Evolutionary conservation across 2,329 filamentous ascomycete genomes (phyloP).

Genomic region (Aureobasidium sp.): DNA sequence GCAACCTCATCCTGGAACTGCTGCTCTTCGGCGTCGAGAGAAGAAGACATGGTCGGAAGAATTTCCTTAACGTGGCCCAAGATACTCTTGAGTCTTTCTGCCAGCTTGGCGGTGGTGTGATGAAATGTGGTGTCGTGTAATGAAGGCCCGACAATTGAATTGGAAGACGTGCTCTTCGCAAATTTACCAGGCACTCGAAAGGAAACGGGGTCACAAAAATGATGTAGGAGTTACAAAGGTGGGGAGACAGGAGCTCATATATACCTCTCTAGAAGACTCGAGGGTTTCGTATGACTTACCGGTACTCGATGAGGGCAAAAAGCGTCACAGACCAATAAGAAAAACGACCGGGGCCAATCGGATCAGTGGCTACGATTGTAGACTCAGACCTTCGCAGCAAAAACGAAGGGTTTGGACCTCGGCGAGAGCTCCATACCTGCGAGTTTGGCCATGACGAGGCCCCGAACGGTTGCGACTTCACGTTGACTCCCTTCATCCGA

Average conservation of each 20-base stretch:
- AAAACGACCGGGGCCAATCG: conserved; percentile 4
- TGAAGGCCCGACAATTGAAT: not conserved
- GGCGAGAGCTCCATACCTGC: conserved; percentile 3
- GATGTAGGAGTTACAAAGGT: not conserved
- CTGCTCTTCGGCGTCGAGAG: conserved; percentile 57
- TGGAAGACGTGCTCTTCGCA: not conserved
- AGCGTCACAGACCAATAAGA: conserved; percentile 1
- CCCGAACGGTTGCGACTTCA: not conserved
- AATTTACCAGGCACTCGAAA: not conserved
- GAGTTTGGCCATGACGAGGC: not conserved
- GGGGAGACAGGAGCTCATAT: conserved; percentile 8
- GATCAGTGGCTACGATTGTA: not conserved
- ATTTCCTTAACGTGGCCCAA: conserved; percentile 9
- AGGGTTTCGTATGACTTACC: conserved; percentile 3
- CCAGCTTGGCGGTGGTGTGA: conserved; percentile 8
- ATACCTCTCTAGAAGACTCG: not conserved
- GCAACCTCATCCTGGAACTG: conserved; percentile 75
- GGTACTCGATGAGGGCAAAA: not conserved
- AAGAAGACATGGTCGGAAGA: conserved; percentile 6
- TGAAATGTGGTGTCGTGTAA: not conserved
- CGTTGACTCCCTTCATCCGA: conserved; percentile 11
- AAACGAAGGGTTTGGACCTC: not conserved
- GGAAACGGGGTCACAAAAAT: not conserved
- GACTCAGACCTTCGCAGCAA: not conserved
- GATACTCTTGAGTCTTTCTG: conserved; percentile 12